A percentile compares a stretch with the other conserved stretches of the same genome.
Evolutionary conservation across 805 yeast genomes (phyloP).

Genomic region (Debaryomyces tyrocola): DNA sequence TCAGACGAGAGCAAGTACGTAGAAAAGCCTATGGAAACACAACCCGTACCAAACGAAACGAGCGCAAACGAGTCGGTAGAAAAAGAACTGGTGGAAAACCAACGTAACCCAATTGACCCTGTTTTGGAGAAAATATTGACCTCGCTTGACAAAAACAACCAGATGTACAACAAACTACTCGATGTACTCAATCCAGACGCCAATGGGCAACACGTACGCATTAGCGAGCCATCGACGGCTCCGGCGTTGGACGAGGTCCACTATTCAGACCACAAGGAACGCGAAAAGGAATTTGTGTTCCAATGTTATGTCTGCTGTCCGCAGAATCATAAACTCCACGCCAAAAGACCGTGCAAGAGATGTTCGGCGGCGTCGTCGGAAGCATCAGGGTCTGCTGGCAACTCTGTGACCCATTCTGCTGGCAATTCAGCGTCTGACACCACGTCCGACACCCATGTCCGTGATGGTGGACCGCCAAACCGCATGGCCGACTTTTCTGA

Average conservation of each 20-base stretch:
- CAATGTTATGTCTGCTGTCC: slow-evolving; percentile 18
- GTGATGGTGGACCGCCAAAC: not conserved
- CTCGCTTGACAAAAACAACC: slow-evolving; percentile 5
- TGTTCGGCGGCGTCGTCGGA: slow-evolving; percentile 12
- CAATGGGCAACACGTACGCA: not conserved
- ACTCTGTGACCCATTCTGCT: not conserved
- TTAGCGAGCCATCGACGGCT: not conserved
- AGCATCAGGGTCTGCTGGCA: not conserved
- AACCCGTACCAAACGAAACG: not conserved
- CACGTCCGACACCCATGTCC: not conserved
- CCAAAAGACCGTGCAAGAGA: slow-evolving; percentile 12
- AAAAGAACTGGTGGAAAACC: not conserved
- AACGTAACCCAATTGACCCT: not conserved
- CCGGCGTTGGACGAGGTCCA: not conserved
- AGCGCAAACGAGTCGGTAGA: not conserved
- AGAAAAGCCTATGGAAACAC: not conserved
- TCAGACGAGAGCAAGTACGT: not conserved
- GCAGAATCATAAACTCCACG: slow-evolving; percentile 3
- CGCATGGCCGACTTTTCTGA: not conserved
- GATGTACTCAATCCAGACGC: not conserved
- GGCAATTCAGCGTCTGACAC: not conserved
- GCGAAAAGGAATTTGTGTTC: slow-evolving; percentile 10
- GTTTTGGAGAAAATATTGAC: slow-evolving; percentile 2
- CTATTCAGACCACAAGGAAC: not conserved
- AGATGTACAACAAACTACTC: slow-evolving; percentile 5